Evolutionary conservation across 306 rosid genomes (phyloP), one percentile per base, ranked within the genome.

Genomic region (Luffa acutangula): DNA sequence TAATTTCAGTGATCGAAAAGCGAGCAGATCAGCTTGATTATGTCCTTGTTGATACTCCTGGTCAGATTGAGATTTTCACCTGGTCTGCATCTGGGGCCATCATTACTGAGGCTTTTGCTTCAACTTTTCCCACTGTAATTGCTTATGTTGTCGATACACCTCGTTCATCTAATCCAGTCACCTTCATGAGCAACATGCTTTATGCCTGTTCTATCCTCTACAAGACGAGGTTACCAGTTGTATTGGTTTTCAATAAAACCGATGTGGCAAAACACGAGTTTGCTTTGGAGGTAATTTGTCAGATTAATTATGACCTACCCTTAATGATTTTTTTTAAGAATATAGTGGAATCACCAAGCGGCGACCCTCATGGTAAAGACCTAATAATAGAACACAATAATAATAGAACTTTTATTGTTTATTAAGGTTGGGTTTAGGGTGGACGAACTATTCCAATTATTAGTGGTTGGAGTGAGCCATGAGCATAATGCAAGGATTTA

Each of bases 81-180:
- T 96, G 98, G 97, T 96, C 98, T 34, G 98, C 98, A 60, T 96
- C 99, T 76, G 98, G 99, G 64, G 87, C 97, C 74, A 93, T 96
- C 83, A 96, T 96, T 80, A 93, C 98, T 4, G 99, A 96, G 87
- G 99, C 97, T 81, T 96, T 91, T 91, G 99, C 99, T 58, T 96
- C 99, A 67, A 96, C 99, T 39, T 96, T 96, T 85, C 99, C 97
- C 74, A 96, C 97, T 18, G 93, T 96, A 14, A 87, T 96, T 12
- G 71, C 93, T 56, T 96, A 93, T 52, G 92, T 93, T 56, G 90
- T 91, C 4, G 98, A 96, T 82, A 96, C 98, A 5, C 98, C 98
- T 71, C 96, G 97, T 33, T 85, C 98, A 1, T 83, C 90, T 80
- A 90, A 81, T 82, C 98, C 98, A 14, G 87, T 87, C 43, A 96